Conservation (phyloP, 2,329 filamentous ascomycete species). For the Cordyceps javanica region DNA sequence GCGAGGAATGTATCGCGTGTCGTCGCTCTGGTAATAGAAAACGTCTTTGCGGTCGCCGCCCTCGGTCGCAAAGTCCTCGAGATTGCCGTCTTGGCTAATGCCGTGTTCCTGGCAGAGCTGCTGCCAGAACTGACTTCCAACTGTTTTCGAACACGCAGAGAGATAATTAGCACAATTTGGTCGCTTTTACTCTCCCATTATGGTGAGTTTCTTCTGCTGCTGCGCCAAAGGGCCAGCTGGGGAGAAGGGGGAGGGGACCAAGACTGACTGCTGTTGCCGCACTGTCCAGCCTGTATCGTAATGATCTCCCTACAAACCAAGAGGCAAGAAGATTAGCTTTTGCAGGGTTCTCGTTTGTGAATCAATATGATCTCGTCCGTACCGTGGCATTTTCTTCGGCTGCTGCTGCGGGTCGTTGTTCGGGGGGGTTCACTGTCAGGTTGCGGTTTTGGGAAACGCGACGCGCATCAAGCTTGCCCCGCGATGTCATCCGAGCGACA, state of each 20-base stretch:
- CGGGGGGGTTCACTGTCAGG: not conserved
- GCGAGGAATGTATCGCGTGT: slow-evolving; percentile 94
- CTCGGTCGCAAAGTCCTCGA: slow-evolving; percentile 96
- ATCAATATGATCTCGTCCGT: not conserved
- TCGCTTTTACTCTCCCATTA: not conserved
- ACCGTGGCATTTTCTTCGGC: slow-evolving; percentile 23
- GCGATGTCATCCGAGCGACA: not conserved
- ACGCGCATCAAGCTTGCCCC: slow-evolving; percentile 6
- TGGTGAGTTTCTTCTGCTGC: not conserved
- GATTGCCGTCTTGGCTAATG: slow-evolving; percentile 93
- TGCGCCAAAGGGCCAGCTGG: too few relatives aligned
- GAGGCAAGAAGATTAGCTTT: not conserved
- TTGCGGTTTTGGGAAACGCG: slow-evolving; percentile 9
- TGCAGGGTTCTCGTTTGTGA: not conserved
- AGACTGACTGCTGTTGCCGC: slow-evolving; percentile 93
- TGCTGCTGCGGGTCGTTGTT: not conserved
- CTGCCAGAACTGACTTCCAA: slow-evolving; percentile 98
- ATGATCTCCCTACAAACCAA: slow-evolving; percentile 77
- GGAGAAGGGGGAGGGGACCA: slow-evolving; percentile 13
- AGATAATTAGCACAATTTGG: not conserved
- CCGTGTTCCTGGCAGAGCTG: slow-evolving; percentile 97
- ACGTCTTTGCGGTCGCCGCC: slow-evolving; percentile 98
- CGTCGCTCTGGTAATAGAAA: slow-evolving; percentile 99
- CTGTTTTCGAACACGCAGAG: slow-evolving; percentile 51
- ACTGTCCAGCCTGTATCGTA: slow-evolving; percentile 97